Evolutionary conservation across 2,329 filamentous ascomycete species (phyloP).

Genomic region (Fusarium drepaniforme): DNA sequence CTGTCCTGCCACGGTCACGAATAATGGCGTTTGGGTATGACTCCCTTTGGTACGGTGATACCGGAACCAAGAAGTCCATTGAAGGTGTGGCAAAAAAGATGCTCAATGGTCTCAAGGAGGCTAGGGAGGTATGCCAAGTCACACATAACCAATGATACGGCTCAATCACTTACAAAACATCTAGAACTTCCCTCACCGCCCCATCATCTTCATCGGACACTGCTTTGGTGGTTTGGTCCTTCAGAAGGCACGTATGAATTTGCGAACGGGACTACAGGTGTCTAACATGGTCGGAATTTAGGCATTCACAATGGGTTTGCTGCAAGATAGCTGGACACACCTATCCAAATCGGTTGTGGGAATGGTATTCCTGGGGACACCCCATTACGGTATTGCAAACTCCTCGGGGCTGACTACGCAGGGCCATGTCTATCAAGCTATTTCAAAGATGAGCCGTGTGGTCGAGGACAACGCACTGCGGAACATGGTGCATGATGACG

Average conservation of each 20-base stretch:
- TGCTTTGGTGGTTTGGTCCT: constrained; percentile 27
- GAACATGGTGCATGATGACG: constrained; percentile 10
- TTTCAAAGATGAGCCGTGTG: not conserved
- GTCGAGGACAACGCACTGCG: constrained; percentile 2
- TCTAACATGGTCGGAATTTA: not conserved
- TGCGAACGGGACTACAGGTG: too few species aligned
- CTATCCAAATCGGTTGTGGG: constrained; percentile 7
- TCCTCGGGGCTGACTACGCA: not conserved
- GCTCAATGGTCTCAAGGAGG: not conserved
- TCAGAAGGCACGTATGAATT: constrained; percentile 6
- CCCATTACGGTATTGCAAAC: constrained; percentile 1
- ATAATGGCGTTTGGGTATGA: constrained; percentile 26
- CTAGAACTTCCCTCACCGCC: constrained; percentile 10
- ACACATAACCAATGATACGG: not conserved
- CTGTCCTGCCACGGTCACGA: constrained; percentile 6
- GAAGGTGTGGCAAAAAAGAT: constrained; percentile 8
- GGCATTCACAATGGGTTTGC: not conserved
- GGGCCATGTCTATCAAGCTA: not conserved
- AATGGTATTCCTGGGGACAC: constrained; percentile 22
- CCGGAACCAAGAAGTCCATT: constrained; percentile 6
- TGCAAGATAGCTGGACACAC: not conserved
- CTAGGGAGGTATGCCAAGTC: not conserved
- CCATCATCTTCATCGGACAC: constrained; percentile 27
- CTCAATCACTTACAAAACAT: not conserved
- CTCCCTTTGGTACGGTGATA: constrained; percentile 22